Conservation (phyloP, 75 land plant genomes). For the Pinus taeda region DNA sequence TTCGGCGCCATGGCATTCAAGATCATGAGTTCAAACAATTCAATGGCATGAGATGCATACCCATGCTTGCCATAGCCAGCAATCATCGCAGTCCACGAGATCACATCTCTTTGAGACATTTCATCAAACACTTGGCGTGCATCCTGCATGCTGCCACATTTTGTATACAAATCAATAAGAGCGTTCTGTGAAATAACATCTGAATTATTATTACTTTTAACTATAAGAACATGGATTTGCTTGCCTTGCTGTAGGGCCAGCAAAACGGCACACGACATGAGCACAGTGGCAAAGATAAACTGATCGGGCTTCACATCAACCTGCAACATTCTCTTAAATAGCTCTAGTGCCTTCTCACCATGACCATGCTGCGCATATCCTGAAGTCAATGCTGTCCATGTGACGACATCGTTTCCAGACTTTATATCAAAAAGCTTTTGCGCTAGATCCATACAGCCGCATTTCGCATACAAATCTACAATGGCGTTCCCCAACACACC, state of each 20-base stretch:
- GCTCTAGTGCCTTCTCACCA: slow-evolving; percentile 36
- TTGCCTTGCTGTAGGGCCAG: not conserved
- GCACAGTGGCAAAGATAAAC: not conserved
- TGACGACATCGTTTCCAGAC: slow-evolving; percentile 35
- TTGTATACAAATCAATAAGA: not conserved
- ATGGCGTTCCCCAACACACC: slow-evolving; percentile 41
- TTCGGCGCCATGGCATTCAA: not conserved
- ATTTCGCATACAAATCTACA: slow-evolving; percentile 48
- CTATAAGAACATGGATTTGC: too few species aligned
- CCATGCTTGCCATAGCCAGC: slow-evolving; percentile 8
- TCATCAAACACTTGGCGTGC: slow-evolving; percentile 1
- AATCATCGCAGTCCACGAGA: slow-evolving; percentile 13
- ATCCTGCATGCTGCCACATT: not conserved
- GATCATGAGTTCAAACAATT: not conserved
- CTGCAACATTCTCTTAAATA: slow-evolving; percentile 40
- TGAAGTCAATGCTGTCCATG: slow-evolving; percentile 48
- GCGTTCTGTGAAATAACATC: not conserved
- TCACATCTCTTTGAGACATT: slow-evolving; percentile 3
- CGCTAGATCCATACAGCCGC: slow-evolving; percentile 24
- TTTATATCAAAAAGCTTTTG: slow-evolving; percentile 23
- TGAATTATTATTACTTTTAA: too few species aligned
- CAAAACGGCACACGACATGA: not conserved
- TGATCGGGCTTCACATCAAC: slow-evolving; percentile 14
- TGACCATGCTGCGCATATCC: slow-evolving; percentile 34
- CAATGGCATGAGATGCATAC: not conserved